phyloP scores from a whole-genome alignment of 495 filamentous ascomycete species.

The Hamigera avellanea region DNA sequence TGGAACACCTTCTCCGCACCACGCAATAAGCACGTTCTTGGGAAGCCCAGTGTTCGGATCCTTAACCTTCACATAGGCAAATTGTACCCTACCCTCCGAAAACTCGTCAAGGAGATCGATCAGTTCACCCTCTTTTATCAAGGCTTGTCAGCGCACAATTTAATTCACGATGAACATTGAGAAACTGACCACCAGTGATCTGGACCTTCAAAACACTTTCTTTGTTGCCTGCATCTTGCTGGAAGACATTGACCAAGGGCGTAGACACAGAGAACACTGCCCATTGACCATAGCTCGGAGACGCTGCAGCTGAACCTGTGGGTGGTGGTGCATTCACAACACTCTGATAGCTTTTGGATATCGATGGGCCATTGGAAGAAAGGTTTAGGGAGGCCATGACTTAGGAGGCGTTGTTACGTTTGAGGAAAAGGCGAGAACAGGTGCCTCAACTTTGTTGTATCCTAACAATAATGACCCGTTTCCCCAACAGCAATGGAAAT shows the following conservation, averaged over 20 bases:
- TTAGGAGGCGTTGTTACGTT: neutral
- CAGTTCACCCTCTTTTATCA: constrained; percentile 73
- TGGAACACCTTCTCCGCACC: constrained; percentile 98
- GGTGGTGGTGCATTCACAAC: constrained; percentile 64
- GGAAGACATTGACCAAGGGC: constrained; percentile 82
- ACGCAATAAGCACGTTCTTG: constrained; percentile 88
- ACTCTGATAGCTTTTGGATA: constrained; percentile 82
- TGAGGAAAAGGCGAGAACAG: neutral
- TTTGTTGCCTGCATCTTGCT: constrained; percentile 66
- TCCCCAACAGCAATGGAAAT: too few species aligned
- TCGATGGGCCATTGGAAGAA: constrained; percentile 81
- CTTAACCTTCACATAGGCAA: constrained; percentile 92
- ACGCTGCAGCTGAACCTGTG: constrained; percentile 50
- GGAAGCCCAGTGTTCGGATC: constrained; percentile 85
- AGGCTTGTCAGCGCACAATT: neutral
- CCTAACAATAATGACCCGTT: too few species aligned
- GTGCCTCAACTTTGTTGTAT: neutral
- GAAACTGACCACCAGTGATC: constrained; percentile 63
- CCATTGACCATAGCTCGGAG: constrained; percentile 73
- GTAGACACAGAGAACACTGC: constrained; percentile 85
- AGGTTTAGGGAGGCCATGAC: constrained; percentile 89
- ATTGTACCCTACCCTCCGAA: constrained; percentile 91
- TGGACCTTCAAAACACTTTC: constrained; percentile 94
- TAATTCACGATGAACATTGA: neutral
- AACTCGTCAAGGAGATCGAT: constrained; percentile 95